These are phyloP conservation scores for Fusarium torulosum DNA, from an alignment of 2,329 filamentous ascomycete species.

Conservation along the genomic window DNA sequence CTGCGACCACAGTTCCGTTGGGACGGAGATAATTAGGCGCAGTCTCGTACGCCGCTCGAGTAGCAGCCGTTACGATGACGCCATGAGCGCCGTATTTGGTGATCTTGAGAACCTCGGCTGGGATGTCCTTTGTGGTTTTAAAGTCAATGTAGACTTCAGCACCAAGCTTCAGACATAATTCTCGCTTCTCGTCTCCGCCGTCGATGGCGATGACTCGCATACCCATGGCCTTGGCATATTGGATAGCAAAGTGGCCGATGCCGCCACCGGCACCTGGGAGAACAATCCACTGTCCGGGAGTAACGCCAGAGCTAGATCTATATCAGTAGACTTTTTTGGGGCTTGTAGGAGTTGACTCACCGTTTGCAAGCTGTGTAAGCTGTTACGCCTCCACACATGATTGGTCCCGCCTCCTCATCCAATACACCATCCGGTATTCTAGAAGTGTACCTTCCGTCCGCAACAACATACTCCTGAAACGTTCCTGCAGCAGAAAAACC, in stretches of 20 bases:
- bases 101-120: constrained; percentile 79
- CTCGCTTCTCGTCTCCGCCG: constrained; percentile 80
- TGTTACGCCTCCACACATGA: constrained; percentile 84
- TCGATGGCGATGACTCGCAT: constrained; percentile 83
- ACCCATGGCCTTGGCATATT: constrained; percentile 92
- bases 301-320: constrained; percentile 64
- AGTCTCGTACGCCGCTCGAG: constrained; percentile 93
- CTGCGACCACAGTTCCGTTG: constrained; percentile 82
- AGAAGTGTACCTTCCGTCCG: constrained; percentile 83
- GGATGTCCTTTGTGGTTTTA: constrained; percentile 76
- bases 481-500: constrained; percentile 90
- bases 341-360: constrained; percentile 7
- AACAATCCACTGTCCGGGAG: constrained; percentile 80
- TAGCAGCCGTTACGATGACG: constrained; percentile 84
- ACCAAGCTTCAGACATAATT: constrained; percentile 76
- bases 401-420: constrained; percentile 80
- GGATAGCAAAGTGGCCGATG: constrained; percentile 78
- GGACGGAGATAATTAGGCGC: constrained; percentile 85
- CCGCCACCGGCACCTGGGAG: constrained; percentile 89
- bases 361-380: constrained; percentile 89
- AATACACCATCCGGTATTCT: constrained; percentile 78
- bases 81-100: constrained; percentile 86
- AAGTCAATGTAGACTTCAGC: constrained; percentile 83
- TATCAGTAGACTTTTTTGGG: neutral
- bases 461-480: constrained; percentile 90